Base-by-base conservation (phyloP, 2,329 filamentous ascomycete genomes). In the Neonectria faginata region DNA sequence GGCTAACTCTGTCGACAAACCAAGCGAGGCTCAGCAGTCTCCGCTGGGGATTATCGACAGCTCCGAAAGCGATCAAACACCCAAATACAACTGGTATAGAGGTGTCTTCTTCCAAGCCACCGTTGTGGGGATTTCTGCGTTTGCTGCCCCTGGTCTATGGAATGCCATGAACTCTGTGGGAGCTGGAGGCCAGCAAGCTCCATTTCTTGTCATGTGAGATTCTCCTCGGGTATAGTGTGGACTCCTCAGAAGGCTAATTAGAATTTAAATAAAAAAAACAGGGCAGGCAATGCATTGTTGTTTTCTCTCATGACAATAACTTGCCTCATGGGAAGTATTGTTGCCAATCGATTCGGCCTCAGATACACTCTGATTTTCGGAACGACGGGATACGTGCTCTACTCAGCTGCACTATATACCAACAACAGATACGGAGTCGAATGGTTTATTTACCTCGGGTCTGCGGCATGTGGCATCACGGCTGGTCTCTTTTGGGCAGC, bases 111-210 rank as follows among this genome's bases (percentile, higher is more conserved):
- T 56, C 22, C 33, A 56, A 41, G 39, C 18, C n/a, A 62, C 63
- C 3, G 29, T 62, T 14, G 58, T 65, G 14, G 63, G 58, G 9
- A 47, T 65, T 41, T 27, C 52, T 5, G 58, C 58, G 1, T 65
- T 65, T 41, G 42, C 58, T 6, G 57, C 62, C 82, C 1, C 62
- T 81, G 3, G 82, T 79, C 20, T 81, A 79, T 39, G 58, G 52
- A 59, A 62, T 55, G 63, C 63, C 11, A 65, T 65, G 58, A 61
- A 65, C 27, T 65, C 63, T 5, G 58, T 60, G 5, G 62, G 62
- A 2, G 62, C 62, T 29, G 62, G 62, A 11, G 62, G 62, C 3
- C 62, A 65, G 31, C 62, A 65, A 39, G 54, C 62, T 3, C 62
- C 57, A 9, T 65, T 57, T 25, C 44, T 65, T 7, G 62, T 65